phyloP scores from a whole-genome alignment of 1,284 basidiomycete species.

The Fistulina hepatica region DNA sequence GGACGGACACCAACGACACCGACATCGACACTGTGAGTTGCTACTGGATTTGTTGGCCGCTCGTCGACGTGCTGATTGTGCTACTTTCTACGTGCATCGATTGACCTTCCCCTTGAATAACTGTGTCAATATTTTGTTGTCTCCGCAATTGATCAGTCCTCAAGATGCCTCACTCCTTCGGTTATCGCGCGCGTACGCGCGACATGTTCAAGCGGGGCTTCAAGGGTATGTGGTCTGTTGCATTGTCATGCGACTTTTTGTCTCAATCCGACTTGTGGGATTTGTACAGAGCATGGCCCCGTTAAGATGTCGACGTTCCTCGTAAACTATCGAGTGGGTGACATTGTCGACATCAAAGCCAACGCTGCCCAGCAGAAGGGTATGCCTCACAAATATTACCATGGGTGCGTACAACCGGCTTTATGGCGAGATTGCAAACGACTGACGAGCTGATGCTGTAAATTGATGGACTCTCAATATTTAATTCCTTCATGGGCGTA shows the following conservation, averaged over 20 bases:
- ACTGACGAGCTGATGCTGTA: neutral
- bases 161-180: constrained; percentile 99
- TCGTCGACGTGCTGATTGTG: neutral
- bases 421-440: constrained; percentile 3
- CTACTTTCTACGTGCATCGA: too few species aligned
- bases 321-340: constrained; percentile 87
- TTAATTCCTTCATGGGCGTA: neutral
- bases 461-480: too few species aligned
- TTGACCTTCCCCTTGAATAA: too few species aligned
- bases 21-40: too few species aligned
- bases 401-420: constrained; percentile 48
- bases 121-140: too few species aligned
- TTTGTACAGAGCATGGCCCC: constrained; percentile 71
- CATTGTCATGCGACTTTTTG: neutral
- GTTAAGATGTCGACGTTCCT: constrained; percentile 91
- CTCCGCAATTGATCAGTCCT: constrained; percentile 20
- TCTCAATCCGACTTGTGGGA: neutral
- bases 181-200: constrained; percentile 99
- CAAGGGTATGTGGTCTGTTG: constrained; percentile 73
- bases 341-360: constrained; percentile 99
- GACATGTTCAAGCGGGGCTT: constrained; percentile 98
- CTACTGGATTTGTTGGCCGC: neutral
- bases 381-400: constrained; percentile 98
- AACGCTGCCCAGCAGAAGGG: constrained; percentile 99
- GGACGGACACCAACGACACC: too few species aligned